These are phyloP conservation scores for Cutaneotrichosporon dermatis DNA, from an alignment of 1,284 basidiomycete species.

Conservation along the genomic window DNA sequence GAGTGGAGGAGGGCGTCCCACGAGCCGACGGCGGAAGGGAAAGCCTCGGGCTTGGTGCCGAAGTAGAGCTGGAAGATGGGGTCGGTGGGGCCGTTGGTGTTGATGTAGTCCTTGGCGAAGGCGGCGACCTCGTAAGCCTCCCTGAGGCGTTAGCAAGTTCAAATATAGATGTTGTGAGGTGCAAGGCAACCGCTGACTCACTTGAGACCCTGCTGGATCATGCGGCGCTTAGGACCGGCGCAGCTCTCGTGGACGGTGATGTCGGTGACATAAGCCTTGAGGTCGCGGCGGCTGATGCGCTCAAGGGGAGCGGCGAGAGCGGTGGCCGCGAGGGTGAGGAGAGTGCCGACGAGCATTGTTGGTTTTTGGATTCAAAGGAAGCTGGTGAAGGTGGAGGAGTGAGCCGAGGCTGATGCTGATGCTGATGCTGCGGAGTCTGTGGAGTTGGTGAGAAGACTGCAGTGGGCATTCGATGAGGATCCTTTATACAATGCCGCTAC, in stretches of 20 bases:
- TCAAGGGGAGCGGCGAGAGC: conserved; percentile 22
- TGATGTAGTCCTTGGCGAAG: conserved; percentile 40
- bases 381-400: too few species aligned
- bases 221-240: conserved; percentile 45
- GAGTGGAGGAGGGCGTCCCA: conserved; percentile 36
- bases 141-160: conserved; percentile 13
- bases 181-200: conserved; percentile 13
- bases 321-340: conserved; percentile 20
- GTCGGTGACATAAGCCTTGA: conserved; percentile 30
- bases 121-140: conserved; percentile 41
- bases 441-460: too few species aligned
- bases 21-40: conserved; percentile 39
- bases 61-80: conserved; percentile 47
- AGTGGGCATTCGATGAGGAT: too few species aligned
- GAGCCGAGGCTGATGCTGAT: too few species aligned
- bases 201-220: conserved; percentile 38
- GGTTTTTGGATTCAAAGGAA: too few species aligned
- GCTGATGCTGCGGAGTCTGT: too few species aligned
- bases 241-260: conserved; percentile 48
- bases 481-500: too few species aligned
- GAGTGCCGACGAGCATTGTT: conserved; percentile 17
- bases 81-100: conserved; percentile 39
- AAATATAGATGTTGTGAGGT: too few species aligned
- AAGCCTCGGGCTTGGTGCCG: conserved; percentile 34
- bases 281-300: conserved; percentile 19